These are phyloP conservation scores for Amanita thiersii DNA, from an alignment of 768 basidiomycete genomes.

Conservation along the genomic window DNA sequence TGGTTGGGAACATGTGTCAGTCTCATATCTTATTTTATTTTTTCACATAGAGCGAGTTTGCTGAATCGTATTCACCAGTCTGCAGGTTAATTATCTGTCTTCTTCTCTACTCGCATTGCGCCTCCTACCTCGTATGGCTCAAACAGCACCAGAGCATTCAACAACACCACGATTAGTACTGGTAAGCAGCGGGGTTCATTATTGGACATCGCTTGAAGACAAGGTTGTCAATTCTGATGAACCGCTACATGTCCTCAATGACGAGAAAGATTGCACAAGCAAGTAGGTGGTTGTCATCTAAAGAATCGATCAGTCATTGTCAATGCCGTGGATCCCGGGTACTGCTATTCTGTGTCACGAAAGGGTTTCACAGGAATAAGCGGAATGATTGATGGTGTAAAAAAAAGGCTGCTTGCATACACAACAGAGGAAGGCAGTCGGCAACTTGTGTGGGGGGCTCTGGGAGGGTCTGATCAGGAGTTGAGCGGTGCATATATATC, in stretches of 20 bases:
- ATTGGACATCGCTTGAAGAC: conserved; percentile 17
- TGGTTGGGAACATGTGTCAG: conserved; percentile 40
- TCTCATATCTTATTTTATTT: neutral
- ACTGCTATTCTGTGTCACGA: conserved; percentile 27
- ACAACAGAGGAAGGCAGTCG: conserved; percentile 28
- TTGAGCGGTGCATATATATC: conserved; percentile 24
- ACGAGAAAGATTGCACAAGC: conserved; percentile 20
- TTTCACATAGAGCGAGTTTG: neutral
- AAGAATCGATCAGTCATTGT: conserved; percentile 21
- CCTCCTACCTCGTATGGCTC: conserved; percentile 33
- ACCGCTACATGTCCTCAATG: conserved; percentile 23
- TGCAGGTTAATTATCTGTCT: conserved; percentile 41
- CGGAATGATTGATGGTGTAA: conserved; percentile 13
- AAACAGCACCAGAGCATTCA: conserved; percentile 23
- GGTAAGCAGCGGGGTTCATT: conserved; percentile 35
- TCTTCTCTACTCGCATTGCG: conserved; percentile 30
- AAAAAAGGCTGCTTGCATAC: conserved; percentile 24
- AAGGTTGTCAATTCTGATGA: conserved; percentile 17
- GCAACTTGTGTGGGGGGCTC: conserved; percentile 25
- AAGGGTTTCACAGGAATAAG: conserved; percentile 16
- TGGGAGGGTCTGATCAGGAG: conserved; percentile 18
- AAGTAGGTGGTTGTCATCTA: conserved; percentile 17
- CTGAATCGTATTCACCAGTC: conserved; percentile 17
- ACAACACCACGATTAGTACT: conserved; percentile 30
- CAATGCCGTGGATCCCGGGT: conserved; percentile 32